These are phyloP conservation scores for Rosa chinensis DNA, from an alignment of 306 rosid genomes.

Conservation along the genomic window DNA sequence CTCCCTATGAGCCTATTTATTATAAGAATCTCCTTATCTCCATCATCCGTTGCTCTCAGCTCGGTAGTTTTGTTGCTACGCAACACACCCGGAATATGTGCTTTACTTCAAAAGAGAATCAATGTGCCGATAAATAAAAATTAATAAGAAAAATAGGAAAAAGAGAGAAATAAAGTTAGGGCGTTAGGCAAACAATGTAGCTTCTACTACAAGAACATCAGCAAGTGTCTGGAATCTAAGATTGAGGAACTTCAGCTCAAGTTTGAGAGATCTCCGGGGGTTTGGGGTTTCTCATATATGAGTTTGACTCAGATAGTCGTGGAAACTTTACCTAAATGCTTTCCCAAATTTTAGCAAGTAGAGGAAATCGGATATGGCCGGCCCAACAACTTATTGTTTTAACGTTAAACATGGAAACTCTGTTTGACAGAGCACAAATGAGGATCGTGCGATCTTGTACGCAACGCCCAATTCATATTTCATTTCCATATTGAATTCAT, in stretches of 20 bases:
- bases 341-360: neutral
- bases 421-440: neutral
- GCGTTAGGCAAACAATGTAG: no score
- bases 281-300: neutral
- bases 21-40: no score
- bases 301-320: neutral
- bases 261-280: conserved; percentile 3
- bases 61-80: no score
- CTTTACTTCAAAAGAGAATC: no score
- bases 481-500: neutral
- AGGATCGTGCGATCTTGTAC: neutral
- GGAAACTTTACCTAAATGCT: neutral
- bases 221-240: no score
- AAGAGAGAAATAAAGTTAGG: no score
- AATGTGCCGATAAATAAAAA: no score
- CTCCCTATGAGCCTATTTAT: no score
- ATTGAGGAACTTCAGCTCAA: neutral
- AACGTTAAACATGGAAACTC: neutral
- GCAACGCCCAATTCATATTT: neutral
- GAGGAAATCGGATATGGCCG: neutral
- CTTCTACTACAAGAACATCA: no score
- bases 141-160: no score
- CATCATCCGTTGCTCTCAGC: no score
- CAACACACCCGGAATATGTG: no score
- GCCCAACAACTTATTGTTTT: neutral